Evolutionary conservation across 192 early-diverging fungal species (phyloP).

Genomic region (Backusella luteola): DNA sequence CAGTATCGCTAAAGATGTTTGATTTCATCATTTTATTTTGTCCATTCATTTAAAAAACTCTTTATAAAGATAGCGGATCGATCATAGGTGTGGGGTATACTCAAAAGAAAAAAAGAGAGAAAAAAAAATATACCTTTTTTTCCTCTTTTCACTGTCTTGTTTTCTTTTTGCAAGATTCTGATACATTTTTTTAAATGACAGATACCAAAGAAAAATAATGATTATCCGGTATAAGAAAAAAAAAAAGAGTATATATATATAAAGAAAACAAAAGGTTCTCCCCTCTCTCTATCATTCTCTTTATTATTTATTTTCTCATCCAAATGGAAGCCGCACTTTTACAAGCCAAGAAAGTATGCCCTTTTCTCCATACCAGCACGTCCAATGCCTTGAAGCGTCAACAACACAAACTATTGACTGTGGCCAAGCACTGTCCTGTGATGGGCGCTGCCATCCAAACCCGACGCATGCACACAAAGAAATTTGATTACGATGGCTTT

Average conservation of each 20-base stretch:
- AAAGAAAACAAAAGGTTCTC: not conserved
- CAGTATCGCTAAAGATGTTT: not conserved
- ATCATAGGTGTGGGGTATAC: too few relatives aligned
- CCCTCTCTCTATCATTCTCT: not conserved
- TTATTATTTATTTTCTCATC: not conserved
- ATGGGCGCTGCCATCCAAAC: conserved; percentile 75
- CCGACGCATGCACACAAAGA: conserved; percentile 32
- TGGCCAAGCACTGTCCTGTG: conserved; percentile 73
- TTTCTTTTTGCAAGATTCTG: not conserved
- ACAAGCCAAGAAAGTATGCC: conserved; percentile 55
- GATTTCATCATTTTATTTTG: not conserved
- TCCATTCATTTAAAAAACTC: too few relatives aligned
- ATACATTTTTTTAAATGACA: not conserved
- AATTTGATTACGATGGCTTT: conserved; percentile 88
- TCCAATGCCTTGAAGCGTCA: conserved; percentile 51
- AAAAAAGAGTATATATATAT: not conserved
- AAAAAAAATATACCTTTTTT: too few relatives aligned
- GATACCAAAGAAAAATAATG: not conserved
- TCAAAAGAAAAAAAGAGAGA: too few relatives aligned
- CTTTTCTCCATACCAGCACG: conserved; percentile 71
- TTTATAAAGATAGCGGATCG: too few relatives aligned
- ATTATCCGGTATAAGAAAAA: not conserved
- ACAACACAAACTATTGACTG: conserved; percentile 43
- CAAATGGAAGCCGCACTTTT: conserved; percentile 39
- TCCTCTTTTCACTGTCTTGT: not conserved